Evolutionary conservation across 257 asterid genomes (phyloP).

Genomic region (Buddleja alternifolia): DNA sequence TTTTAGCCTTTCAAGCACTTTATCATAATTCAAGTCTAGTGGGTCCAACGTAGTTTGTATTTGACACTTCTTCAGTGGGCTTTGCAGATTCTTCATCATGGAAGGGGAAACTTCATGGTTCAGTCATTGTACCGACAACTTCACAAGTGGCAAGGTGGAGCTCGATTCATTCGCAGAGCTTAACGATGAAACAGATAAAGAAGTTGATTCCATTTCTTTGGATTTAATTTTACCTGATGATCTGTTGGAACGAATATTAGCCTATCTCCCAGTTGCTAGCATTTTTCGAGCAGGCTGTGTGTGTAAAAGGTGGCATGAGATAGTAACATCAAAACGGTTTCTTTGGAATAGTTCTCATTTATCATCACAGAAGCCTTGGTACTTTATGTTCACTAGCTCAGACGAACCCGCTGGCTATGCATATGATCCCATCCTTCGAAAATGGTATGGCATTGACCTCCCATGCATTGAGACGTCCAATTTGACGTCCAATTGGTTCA

Average conservation of each 20-base stretch:
- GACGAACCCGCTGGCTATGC: slow-evolving; percentile 88
- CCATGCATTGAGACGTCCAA: slow-evolving; percentile 73
- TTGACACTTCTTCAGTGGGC: slow-evolving; percentile 18
- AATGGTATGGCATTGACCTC: slow-evolving; percentile 84
- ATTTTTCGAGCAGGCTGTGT: slow-evolving; percentile 81
- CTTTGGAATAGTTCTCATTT: slow-evolving; percentile 60
- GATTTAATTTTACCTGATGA: slow-evolving; percentile 83
- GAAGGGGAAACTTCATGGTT: slow-evolving; percentile 87
- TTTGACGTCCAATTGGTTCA: slow-evolving; percentile 74
- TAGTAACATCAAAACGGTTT: slow-evolving; percentile 72
- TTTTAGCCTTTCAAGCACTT: not conserved
- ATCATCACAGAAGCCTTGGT: slow-evolving; percentile 80
- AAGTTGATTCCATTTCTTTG: slow-evolving; percentile 49
- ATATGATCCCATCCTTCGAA: slow-evolving; percentile 70
- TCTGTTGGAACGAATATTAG: slow-evolving; percentile 76
- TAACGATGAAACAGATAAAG: slow-evolving; percentile 54
- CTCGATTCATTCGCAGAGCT: slow-evolving; percentile 53
- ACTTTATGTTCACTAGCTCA: slow-evolving; percentile 94
- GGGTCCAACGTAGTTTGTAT: slow-evolving; percentile 4
- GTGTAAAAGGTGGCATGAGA: slow-evolving; percentile 83
- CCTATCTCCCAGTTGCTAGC: slow-evolving; percentile 81
- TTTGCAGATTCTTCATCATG: slow-evolving; percentile 47
- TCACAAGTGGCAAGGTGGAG: slow-evolving; percentile 26
- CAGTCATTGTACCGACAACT: slow-evolving; percentile 61
- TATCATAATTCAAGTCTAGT: not conserved